phyloP scores from a whole-genome alignment of 2,329 filamentous ascomycete genomes.

The Fusarium chlamydosporum region DNA sequence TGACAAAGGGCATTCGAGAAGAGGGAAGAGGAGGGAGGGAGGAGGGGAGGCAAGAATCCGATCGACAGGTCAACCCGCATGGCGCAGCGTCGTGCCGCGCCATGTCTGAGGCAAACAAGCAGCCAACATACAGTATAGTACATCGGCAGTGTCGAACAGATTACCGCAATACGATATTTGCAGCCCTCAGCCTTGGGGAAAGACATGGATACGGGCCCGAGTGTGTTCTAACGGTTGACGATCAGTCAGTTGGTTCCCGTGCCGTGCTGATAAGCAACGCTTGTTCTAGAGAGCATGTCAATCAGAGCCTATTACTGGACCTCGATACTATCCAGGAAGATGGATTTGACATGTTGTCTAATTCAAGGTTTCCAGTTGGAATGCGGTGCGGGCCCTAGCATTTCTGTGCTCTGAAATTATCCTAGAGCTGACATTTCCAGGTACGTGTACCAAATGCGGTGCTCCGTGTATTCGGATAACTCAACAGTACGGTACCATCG shows the following conservation, averaged over 20 bases:
- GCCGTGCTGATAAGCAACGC: slow-evolving; percentile 11
- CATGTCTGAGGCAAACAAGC: slow-evolving; percentile 27
- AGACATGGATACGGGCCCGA: neutral
- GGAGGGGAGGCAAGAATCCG: slow-evolving; percentile 16
- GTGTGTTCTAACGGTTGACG: slow-evolving; percentile 4
- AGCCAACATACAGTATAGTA: slow-evolving; percentile 36
- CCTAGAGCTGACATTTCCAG: slow-evolving; percentile 5
- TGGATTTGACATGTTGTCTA: slow-evolving; percentile 8
- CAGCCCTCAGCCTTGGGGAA: slow-evolving; percentile 6
- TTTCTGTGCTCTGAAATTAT: neutral
- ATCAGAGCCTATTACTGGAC: slow-evolving; percentile 7
- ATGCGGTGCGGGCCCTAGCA: slow-evolving; percentile 14
- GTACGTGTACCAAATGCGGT: slow-evolving; percentile 11
- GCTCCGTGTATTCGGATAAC: neutral
- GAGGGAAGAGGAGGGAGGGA: slow-evolving; percentile 3
- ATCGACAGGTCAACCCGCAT: slow-evolving; percentile 31
- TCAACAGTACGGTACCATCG: neutral
- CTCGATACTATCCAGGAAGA: neutral
- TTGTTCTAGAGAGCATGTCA: slow-evolving; percentile 6
- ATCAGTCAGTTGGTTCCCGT: neutral
- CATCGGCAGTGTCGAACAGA: slow-evolving; percentile 15
- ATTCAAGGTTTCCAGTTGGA: slow-evolving; percentile 25
- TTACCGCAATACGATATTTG: slow-evolving; percentile 1
- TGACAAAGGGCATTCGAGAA: slow-evolving; percentile 3
- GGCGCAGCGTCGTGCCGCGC: slow-evolving; percentile 21